Evolutionary conservation across 352 stramenopile species (phyloP).

Genomic region (Phytophthora multivora): DNA sequence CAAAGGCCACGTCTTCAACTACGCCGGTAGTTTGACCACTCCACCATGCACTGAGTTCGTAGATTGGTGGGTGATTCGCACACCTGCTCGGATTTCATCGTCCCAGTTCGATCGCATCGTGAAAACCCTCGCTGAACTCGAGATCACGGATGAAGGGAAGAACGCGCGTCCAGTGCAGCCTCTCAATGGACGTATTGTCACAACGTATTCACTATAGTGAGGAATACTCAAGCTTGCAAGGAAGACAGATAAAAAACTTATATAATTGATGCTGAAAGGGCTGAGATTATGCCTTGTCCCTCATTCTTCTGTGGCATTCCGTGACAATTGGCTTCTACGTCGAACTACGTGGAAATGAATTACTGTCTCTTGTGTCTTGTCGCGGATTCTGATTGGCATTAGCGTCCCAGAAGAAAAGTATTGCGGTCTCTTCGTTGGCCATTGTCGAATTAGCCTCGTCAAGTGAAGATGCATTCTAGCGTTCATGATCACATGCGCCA

Average conservation of each 20-base stretch:
- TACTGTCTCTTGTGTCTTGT: conserved; percentile 1
- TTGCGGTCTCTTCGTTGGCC: neutral
- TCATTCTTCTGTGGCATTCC: no score
- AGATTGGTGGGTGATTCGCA: conserved; percentile 38
- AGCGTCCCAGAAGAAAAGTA: no score
- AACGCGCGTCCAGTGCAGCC: conserved; percentile 31
- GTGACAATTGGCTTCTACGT: no score
- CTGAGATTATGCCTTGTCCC: no score
- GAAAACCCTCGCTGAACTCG: conserved; percentile 12
- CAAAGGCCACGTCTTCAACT: conserved; percentile 46
- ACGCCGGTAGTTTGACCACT: conserved; percentile 36
- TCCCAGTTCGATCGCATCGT: conserved; percentile 28
- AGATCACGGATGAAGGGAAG: conserved; percentile 29
- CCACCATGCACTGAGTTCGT: conserved; percentile 38
- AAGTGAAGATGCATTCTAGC: conserved; percentile 18
- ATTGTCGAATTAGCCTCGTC: conserved; percentile 5
- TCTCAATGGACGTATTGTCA: conserved; percentile 28
- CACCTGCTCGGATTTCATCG: conserved; percentile 23
- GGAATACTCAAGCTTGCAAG: neutral
- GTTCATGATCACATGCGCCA: neutral
- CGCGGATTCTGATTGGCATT: conserved; percentile 4
- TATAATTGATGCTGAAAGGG: no score
- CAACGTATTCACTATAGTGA: conserved; percentile 26
- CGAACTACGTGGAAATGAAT: neutral
- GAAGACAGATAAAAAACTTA: no score